Conservation (phyloP, 1,284 basidiomycete species). For the Leccinum fallax region DNA sequence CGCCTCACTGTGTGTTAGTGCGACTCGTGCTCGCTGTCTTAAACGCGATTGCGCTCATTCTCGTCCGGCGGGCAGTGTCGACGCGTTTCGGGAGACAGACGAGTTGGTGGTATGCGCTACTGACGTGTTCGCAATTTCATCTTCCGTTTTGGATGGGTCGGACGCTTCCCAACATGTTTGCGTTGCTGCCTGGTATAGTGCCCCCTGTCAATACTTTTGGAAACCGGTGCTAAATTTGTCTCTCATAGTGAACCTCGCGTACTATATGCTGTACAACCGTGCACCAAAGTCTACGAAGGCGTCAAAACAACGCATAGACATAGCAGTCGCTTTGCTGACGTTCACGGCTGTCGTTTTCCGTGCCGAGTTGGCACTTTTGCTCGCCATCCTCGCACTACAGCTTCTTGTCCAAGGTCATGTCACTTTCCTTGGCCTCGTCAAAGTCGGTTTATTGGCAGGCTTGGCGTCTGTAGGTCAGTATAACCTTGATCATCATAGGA, state of each 20-base stretch:
- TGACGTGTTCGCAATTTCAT: constrained; percentile 88
- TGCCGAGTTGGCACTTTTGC: constrained; percentile 75
- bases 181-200: constrained; percentile 72
- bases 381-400: constrained; percentile 65
- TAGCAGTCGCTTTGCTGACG: constrained; percentile 57
- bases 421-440: constrained; percentile 48
- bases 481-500: not conserved
- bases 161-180: constrained; percentile 94
- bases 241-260: constrained; percentile 57
- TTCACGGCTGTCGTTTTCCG: constrained; percentile 78
- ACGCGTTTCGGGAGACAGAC: constrained; percentile 64
- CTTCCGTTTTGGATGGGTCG: constrained; percentile 91
- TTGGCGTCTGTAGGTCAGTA: constrained; percentile 59
- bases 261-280: constrained; percentile 55
- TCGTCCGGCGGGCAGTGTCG: constrained; percentile 65
- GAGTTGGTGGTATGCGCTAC: constrained; percentile 61
- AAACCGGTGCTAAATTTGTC: not conserved
- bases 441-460: constrained; percentile 56
- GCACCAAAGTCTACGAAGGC: constrained; percentile 45
- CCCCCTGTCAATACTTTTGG: not conserved
- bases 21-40: constrained; percentile 73
- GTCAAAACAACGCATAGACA: constrained; percentile 38
- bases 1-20: constrained; percentile 46
- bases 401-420: constrained; percentile 50
- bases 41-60: constrained; percentile 67